Evolutionary conservation across 768 basidiomycete genomes (phyloP), one percentile per base, ranked within the genome.

Genomic region (Hydnomerulius pinastri): DNA sequence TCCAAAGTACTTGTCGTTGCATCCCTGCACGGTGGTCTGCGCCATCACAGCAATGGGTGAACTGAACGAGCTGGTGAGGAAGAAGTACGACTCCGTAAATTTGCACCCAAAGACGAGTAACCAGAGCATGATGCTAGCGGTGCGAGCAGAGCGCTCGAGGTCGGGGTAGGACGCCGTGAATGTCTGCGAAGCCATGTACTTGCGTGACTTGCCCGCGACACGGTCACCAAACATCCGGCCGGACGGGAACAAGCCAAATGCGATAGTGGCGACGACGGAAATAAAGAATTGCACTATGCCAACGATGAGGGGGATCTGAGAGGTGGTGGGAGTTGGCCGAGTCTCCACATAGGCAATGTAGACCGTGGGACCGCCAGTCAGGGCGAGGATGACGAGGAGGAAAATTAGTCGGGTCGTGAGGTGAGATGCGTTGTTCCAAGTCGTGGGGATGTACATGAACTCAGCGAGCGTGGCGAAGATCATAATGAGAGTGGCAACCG

Each of bases 141-240:
- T 77, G 41, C 97, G 91, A 4, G 92, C 84, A 38, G 71, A 72
- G 51, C 83, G 75, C 21, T 81, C 71, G 38, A 99, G 82, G 3
- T 79, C 71, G 1, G 96, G 97, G 66, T 99, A 99, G 4, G 94
- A 95, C 0, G 97, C 97, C 1, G 97, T 99, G 73, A 99, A 98
- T 0, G 97, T 98, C 69, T 99, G 97, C 17, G 92, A 95, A 32
- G 97, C 97, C 79, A 99, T 86, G 68, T 98, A 98, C 71, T 98
- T 98, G 63, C 97, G 82, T n/a, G 88, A 82, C 71, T 97, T 98
- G 61, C 96, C 92, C 6, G 94, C 91, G 6, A 99, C 97, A 53
- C 96, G 87, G 66, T 99, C 97, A 33, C 97, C 97, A 67, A 99
- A 98, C 92, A 99, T 96, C 43, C 96, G 82, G 5, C 96, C 97